Base-by-base conservation (phyloP, 2,329 filamentous ascomycete species). In the Daldinia sp. region DNA sequence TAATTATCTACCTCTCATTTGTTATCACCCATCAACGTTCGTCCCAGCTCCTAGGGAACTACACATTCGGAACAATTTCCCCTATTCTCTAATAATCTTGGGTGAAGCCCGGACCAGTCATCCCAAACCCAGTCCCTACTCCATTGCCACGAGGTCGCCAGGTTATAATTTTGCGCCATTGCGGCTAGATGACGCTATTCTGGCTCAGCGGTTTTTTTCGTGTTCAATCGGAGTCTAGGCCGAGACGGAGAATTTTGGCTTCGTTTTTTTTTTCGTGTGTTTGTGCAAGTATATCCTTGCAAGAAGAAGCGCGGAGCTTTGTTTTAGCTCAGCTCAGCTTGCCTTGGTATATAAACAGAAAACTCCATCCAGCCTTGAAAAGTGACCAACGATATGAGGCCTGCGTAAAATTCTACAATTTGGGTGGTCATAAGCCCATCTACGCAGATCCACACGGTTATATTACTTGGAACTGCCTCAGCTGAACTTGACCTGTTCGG, bases 101-200 rank as follows among this genome's bases (percentile, higher is more conserved):
- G 48, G 20, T 57, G 48, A 44, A 56, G 28, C 55, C 33, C 33
- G 44, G 55, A 37, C 51, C 30, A 50, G 39, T 15, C 60, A 63
- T 57, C 48, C 44, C 65, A 65, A 58, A 58, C 55, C 59, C 44
- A 56, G 64, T 59, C 54, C 44, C 44, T 62, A 48, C 51, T 62
- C 57, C 54, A 68, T 67, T 62, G 62, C 58, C 67, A 65, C 64
- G 65, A 68, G 51, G 67, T 70, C 67, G 62, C 64, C 51, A 65
- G 51, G 67, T 73, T 69, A 41, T 65, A 72, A 70, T 68, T 50
- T 68, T 72, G 50, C 69, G 64, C 68, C 63, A 62, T 71, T 64
- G 53, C 50, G 30, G 41, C 59, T 68, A 58, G 59, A 70, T 62
- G 68, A 63, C 67, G 63, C 68, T 68, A 68, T 63, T 55, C 58